Evolutionary conservation across 1,284 basidiomycete genomes (phyloP).

Genomic region (Xanthoconium separans): DNA sequence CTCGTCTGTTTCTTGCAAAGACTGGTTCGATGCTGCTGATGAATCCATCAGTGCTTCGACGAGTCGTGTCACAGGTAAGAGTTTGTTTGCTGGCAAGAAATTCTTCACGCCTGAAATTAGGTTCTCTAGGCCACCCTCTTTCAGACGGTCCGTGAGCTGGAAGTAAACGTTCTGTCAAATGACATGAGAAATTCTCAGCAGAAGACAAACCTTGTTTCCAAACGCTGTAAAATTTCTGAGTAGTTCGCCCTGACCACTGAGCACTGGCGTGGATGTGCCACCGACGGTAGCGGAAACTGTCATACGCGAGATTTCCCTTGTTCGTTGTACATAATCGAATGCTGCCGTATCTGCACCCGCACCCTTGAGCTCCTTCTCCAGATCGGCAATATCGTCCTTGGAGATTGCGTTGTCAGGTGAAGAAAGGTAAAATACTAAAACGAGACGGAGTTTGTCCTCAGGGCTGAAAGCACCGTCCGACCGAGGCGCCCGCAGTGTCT

Average conservation of each 20-base stretch:
- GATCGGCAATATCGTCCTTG: constrained; percentile 85
- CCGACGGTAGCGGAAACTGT: constrained; percentile 66
- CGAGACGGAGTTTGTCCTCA: constrained; percentile 89
- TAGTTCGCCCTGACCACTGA: constrained; percentile 74
- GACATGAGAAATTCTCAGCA: constrained; percentile 4
- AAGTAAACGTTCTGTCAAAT: neutral
- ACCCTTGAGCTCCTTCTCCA: constrained; percentile 83
- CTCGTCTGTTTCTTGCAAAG: constrained; percentile 94
- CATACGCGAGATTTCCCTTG: constrained; percentile 90
- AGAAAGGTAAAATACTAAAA: constrained; percentile 92
- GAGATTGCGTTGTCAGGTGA: constrained; percentile 76
- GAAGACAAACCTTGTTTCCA: constrained; percentile 73
- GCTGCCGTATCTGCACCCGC: constrained; percentile 81
- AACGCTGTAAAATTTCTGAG: constrained; percentile 93
- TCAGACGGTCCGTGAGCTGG: constrained; percentile 88
- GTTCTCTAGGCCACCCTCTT: constrained; percentile 94
- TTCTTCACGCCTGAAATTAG: constrained; percentile 98
- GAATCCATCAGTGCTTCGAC: constrained; percentile 98
- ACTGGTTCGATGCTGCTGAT: constrained; percentile 86
- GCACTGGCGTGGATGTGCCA: constrained; percentile 74
- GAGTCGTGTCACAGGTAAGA: constrained; percentile 89
- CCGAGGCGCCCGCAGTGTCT: constrained; percentile 72
- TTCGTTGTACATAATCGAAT: constrained; percentile 91
- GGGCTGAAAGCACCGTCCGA: constrained; percentile 67
- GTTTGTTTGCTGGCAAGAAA: constrained; percentile 94